Evolutionary conservation across 805 yeast genomes (phyloP).

Genomic region (Torulaspora indica): DNA sequence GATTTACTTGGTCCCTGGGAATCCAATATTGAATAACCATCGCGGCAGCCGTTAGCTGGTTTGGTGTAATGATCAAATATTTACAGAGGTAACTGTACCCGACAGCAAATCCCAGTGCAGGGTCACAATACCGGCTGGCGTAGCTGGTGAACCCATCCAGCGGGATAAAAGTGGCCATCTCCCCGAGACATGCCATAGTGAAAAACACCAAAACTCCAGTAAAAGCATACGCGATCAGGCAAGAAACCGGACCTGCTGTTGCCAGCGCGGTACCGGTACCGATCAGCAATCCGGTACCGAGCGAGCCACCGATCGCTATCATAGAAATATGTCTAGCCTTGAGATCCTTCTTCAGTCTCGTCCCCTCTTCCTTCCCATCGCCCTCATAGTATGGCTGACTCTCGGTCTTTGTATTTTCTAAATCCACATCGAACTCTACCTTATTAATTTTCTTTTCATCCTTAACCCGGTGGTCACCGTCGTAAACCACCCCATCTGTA

Average conservation of each 20-base stretch:
- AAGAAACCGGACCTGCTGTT: slow-evolving; percentile 59
- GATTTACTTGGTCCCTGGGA: slow-evolving; percentile 37
- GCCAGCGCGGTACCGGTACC: slow-evolving; percentile 69
- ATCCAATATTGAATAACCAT: slow-evolving; percentile 45
- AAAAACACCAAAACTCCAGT: slow-evolving; percentile 69
- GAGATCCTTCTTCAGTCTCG: slow-evolving; percentile 27
- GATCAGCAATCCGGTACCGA: slow-evolving; percentile 75
- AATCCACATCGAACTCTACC: not conserved
- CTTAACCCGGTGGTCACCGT: not conserved
- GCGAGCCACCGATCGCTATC: slow-evolving; percentile 80
- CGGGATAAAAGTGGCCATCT: slow-evolving; percentile 64
- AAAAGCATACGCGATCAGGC: slow-evolving; percentile 57
- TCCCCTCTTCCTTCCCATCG: slow-evolving; percentile 5
- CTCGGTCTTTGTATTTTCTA: not conserved
- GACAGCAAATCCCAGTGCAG: slow-evolving; percentile 44
- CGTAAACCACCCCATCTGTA: not conserved
- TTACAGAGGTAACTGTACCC: slow-evolving; percentile 45
- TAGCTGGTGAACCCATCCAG: slow-evolving; percentile 64
- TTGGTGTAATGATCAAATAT: slow-evolving; percentile 46
- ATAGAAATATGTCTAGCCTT: slow-evolving; percentile 60
- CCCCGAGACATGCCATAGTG: slow-evolving; percentile 66
- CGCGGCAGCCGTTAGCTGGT: slow-evolving; percentile 46
- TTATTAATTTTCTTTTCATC: not conserved
- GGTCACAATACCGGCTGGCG: slow-evolving; percentile 47
- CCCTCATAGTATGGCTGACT: not conserved